Evolutionary conservation across 768 basidiomycete species (phyloP), one percentile per base, ranked within the genome.

Genomic region (Phaeotremella fagi): DNA sequence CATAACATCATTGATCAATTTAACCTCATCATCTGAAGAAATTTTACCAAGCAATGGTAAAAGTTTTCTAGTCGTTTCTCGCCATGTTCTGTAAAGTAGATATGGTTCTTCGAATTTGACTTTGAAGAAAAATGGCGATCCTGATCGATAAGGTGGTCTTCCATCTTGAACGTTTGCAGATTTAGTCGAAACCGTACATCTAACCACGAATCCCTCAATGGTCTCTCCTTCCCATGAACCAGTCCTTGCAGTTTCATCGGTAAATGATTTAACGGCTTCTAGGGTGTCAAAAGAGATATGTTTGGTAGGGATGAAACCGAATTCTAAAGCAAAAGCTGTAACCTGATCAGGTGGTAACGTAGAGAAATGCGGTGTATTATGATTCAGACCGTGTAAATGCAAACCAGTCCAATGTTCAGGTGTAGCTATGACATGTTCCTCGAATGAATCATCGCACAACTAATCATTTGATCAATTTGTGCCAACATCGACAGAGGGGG

Each of bases 91-190:
- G 76, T 95, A 98, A 84, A 94, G 92, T 81, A 97, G 84, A 72
- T 99, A 99, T 2, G 94, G 94, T 68, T 98, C 90, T 74, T 98
- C 91, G 74, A 97, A 98, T 72, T 99, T 99, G 77, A 98, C 81
- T 71, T 99, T 99, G 84, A 95, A 98, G 81, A 99, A 97, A 79
- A 97, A 94, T 0, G 89, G 85, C 1, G 86, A 83, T 26, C 86
- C 88, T 0, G 84, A 75, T 0, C 79, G 72, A 68, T 97, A 95
- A 0, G 90, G 91, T 24, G 77, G 77, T 55, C 66, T 64, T 47
- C 63, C 63, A n/a, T 57, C 47, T 23, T 54, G 27, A 36, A 48
- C 31, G 3, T 33, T 14, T 12, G 25, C 25, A 18, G 43, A 31
- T 24, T 49, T 38, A 14, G 45, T 36, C 78, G 80, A 2, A 77